A percentile compares a stretch with the other conserved stretches of the same genome.
Conservation (phyloP, 2,329 filamentous ascomycete genomes). For the Talaromyces albobiverticillius region DNA sequence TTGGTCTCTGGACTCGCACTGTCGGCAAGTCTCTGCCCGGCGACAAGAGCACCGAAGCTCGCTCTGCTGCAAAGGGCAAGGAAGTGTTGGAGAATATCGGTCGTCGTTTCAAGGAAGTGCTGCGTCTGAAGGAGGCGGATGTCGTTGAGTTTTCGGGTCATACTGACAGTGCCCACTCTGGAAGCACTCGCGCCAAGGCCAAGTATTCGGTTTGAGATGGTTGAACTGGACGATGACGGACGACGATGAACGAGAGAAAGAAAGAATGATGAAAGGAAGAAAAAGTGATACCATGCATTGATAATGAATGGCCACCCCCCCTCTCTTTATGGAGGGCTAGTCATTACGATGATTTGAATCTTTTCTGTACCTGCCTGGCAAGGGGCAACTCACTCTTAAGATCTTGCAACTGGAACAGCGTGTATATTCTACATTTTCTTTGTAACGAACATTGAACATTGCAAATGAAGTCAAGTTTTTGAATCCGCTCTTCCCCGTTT, state of each 20-base stretch:
- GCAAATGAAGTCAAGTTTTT: background rate
- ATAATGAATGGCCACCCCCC: constrained; percentile 11
- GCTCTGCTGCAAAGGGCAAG: constrained; percentile 76
- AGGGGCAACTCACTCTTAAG: constrained; percentile 1
- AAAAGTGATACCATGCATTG: constrained; percentile 17
- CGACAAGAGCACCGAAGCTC: constrained; percentile 72
- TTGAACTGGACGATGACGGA: too few relatives aligned
- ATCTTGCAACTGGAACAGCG: constrained; percentile 14
- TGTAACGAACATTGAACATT: constrained; percentile 14
- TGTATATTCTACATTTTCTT: constrained; percentile 17
- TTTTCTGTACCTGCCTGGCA: constrained; percentile 13
- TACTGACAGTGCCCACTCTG: constrained; percentile 87
- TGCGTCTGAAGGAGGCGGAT: constrained; percentile 74
- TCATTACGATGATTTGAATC: constrained; percentile 11
- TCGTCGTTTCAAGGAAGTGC: constrained; percentile 84
- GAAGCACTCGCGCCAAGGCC: constrained; percentile 92
- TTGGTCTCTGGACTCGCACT: constrained; percentile 95
- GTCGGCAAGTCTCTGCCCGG: constrained; percentile 79
- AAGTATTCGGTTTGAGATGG: constrained; percentile 74
- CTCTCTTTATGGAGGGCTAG: constrained; percentile 5
- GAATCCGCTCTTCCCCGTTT: too few relatives aligned
- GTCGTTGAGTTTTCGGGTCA: constrained; percentile 93
- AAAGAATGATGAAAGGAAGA: background rate
- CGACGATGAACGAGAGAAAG: background rate
- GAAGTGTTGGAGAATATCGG: constrained; percentile 83